Conservation (phyloP, 352 stramenopile genomes). For the Phytophthora tentaculata region DNA sequence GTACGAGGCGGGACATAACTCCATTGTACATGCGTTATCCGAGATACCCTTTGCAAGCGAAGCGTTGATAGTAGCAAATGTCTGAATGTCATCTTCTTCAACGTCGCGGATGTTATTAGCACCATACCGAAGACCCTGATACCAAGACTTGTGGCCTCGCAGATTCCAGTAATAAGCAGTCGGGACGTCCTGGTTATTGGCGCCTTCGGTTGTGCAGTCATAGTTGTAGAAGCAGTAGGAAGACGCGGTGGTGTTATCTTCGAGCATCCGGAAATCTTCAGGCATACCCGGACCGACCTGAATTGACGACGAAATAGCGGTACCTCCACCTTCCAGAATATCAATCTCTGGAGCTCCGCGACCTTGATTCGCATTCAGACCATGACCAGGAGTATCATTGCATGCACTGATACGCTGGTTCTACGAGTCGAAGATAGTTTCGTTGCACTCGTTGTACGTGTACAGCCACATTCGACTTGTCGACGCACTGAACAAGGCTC, state of each 20-base stretch:
- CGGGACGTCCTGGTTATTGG: conserved; percentile 52
- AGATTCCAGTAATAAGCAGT: conserved; percentile 39
- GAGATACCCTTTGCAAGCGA: conserved; percentile 43
- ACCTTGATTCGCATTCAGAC: conserved; percentile 87
- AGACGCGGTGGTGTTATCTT: conserved; percentile 20
- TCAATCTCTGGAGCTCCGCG: conserved; percentile 96
- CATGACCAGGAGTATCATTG: conserved; percentile 89
- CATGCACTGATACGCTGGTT: conserved; percentile 88
- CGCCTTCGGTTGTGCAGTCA: conserved; percentile 45
- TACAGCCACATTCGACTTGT: conserved; percentile 96
- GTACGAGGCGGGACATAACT: conserved; percentile 48
- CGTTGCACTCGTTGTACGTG: conserved; percentile 93
- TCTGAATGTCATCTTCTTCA: conserved; percentile 33
- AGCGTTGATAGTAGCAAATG: conserved; percentile 40
- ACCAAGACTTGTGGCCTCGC: conserved; percentile 66
- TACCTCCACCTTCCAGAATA: conserved; percentile 89
- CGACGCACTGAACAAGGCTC: conserved; percentile 92
- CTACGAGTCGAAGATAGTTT: conserved; percentile 44
- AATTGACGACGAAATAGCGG: conserved; percentile 89
- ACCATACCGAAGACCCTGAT: conserved; percentile 63
- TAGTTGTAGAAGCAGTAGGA: conserved; percentile 50
- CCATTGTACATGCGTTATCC: conserved; percentile 46
- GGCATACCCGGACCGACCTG: conserved; percentile 85
- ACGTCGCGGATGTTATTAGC: conserved; percentile 59
- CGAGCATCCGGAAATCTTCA: conserved; percentile 48